These are phyloP conservation scores for Ceraceosorus bombacis DNA, from an alignment of 1,284 basidiomycete species.

Conservation along the genomic window DNA sequence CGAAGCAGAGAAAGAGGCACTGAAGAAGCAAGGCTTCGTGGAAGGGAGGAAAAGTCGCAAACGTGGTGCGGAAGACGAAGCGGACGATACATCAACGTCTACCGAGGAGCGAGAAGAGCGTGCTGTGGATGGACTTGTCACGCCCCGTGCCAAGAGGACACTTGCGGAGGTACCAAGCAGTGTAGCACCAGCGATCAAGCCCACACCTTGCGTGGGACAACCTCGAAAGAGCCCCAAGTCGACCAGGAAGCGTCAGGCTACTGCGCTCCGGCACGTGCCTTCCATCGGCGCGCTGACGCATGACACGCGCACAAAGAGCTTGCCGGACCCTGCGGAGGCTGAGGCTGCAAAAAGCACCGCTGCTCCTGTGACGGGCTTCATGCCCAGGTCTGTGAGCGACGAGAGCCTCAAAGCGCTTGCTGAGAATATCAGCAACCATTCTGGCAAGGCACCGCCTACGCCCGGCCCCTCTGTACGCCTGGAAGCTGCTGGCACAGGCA, in stretches of 20 bases:
- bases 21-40: conserved; percentile 1
- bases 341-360: background rate
- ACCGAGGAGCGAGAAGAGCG: background rate
- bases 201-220: conserved; percentile 45
- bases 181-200: conserved; percentile 29
- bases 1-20: background rate
- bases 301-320: conserved; percentile 9
- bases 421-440: conserved; percentile 1
- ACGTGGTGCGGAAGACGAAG: conserved; percentile 14
- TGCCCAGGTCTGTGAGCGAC: conserved; percentile 4
- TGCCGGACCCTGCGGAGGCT: conserved; percentile 14
- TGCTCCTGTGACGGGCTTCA: background rate
- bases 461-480: background rate
- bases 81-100: conserved; percentile 3
- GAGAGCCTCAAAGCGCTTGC: background rate
- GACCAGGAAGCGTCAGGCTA: conserved; percentile 31
- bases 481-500: background rate
- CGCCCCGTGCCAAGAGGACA: too few species aligned
- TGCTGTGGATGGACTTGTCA: too few species aligned
- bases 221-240: conserved; percentile 45
- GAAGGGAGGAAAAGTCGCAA: conserved; percentile 2
- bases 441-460: too few species aligned
- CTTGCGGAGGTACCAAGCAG: conserved; percentile 2
- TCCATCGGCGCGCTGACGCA: too few species aligned
- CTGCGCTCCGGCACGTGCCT: conserved; percentile 18